phyloP scores from a whole-genome alignment of 2,329 filamentous ascomycete species.

The Tolypocladium ovalisporum region DNA sequence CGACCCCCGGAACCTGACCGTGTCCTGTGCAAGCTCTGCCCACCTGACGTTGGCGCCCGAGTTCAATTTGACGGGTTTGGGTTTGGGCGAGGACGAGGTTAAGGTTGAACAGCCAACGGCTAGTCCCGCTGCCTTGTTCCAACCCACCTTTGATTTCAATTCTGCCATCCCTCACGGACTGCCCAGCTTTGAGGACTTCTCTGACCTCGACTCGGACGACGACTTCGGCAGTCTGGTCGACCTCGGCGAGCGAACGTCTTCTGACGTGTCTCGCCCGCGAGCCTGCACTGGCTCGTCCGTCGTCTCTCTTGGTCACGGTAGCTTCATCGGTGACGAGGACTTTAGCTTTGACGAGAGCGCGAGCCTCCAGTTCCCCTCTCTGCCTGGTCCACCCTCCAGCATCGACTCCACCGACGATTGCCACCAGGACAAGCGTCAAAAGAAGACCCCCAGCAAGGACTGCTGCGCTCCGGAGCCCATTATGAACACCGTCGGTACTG shows the following conservation, averaged over 20 bases:
- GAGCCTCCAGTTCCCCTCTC: constrained; percentile 45
- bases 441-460: constrained; percentile 39
- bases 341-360: constrained; percentile 65
- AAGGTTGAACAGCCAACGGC: constrained; percentile 37
- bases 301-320: constrained; percentile 61
- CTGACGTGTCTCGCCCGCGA: constrained; percentile 59
- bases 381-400: constrained; percentile 46
- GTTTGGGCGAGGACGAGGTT: constrained; percentile 50
- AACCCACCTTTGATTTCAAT: constrained; percentile 40
- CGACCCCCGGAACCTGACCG: constrained; percentile 81
- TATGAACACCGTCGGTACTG: constrained; percentile 30
- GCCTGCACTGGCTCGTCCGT: constrained; percentile 58
- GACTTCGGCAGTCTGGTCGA: constrained; percentile 66
- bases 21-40: constrained; percentile 40
- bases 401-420: constrained; percentile 26
- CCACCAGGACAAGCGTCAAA: constrained; percentile 47
- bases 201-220: constrained; percentile 85
- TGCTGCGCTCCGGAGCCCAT: constrained; percentile 20
- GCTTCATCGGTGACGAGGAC: constrained; percentile 66
- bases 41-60: constrained; percentile 44
- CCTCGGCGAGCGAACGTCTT: constrained; percentile 36
- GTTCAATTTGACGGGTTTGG: constrained; percentile 54
- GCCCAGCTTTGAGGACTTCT: constrained; percentile 72
- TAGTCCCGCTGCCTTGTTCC: constrained; percentile 28
- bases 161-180: constrained; percentile 44